Evolutionary conservation across 2,329 filamentous ascomycete species (phyloP).

Genomic region (Neophaeococcomyces mojaviensis): DNA sequence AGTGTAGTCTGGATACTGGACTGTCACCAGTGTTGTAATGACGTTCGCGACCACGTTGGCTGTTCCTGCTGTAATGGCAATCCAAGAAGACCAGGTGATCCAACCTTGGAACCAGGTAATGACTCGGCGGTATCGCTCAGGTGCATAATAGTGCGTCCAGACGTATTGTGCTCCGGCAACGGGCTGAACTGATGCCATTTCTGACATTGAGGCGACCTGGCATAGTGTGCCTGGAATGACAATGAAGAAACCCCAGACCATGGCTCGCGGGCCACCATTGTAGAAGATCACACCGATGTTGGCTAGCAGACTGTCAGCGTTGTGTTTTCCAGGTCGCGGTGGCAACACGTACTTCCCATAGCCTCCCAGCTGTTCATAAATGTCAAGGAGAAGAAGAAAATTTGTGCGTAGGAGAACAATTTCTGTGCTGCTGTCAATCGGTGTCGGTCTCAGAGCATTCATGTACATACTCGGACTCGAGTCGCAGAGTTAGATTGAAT

Average conservation of each 20-base stretch:
- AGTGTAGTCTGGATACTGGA: slow-evolving; percentile 12
- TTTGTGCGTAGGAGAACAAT: slow-evolving; percentile 21
- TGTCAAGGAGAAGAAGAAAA: slow-evolving; percentile 22
- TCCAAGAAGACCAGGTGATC: slow-evolving; percentile 35
- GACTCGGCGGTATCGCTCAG: slow-evolving; percentile 23
- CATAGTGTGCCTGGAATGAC: slow-evolving; percentile 24
- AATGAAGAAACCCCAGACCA: slow-evolving; percentile 24
- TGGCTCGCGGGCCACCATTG: slow-evolving; percentile 24
- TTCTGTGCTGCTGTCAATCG: slow-evolving; percentile 7
- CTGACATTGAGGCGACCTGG: slow-evolving; percentile 29
- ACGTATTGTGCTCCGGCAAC: slow-evolving; percentile 36
- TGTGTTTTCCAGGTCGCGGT: neutral
- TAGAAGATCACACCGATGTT: slow-evolving; percentile 7
- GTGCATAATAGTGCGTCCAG: slow-evolving; percentile 31
- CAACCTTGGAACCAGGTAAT: slow-evolving; percentile 30
- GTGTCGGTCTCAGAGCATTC: neutral
- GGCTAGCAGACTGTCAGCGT: slow-evolving; percentile 3
- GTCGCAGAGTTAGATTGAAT: neutral
- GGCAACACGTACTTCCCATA: slow-evolving; percentile 14
- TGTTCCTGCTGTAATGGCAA: slow-evolving; percentile 18
- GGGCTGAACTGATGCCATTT: slow-evolving; percentile 34
- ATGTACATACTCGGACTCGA: neutral
- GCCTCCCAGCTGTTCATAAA: slow-evolving; percentile 23
- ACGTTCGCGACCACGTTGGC: slow-evolving; percentile 27
- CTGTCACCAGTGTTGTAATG: slow-evolving; percentile 4